A percentile compares a stretch with the other conserved stretches of the same genome.
These are phyloP conservation scores for Babesia sp. DNA, from an alignment of 169 alveolate species.

Conservation along the genomic window DNA sequence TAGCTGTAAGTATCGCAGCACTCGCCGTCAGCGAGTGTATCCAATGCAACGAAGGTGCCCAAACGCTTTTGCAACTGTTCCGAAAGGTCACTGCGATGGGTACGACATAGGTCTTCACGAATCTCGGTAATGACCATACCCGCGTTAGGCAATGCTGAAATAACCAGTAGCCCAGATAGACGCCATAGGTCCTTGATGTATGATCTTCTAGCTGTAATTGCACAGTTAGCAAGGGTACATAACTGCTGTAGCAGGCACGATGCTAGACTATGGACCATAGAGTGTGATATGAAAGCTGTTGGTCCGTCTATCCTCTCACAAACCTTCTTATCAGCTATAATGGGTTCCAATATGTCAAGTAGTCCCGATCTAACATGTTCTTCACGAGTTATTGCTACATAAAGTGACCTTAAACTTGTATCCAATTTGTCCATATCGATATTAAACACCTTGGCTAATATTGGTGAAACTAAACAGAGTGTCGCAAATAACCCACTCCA, in stretches of 20 bases:
- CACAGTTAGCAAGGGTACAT: background rate
- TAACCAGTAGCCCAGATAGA: slow-evolving; percentile 4
- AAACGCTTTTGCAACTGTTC: background rate
- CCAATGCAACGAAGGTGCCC: slow-evolving; percentile 8
- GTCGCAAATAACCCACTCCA: slow-evolving; percentile 28
- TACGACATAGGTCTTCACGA: background rate
- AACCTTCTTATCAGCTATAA: background rate
- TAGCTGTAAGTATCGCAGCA: background rate
- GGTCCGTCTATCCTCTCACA: background rate
- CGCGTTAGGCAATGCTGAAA: slow-evolving; percentile 3
- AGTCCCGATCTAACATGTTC: background rate
- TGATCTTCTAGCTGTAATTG: background rate
- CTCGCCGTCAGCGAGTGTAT: slow-evolving; percentile 29
- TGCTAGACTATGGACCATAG: background rate
- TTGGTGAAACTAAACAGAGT: slow-evolving; percentile 21
- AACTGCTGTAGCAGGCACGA: background rate
- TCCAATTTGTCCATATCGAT: background rate
- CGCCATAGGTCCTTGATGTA: slow-evolving; percentile 23
- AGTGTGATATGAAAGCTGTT: background rate
- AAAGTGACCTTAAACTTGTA: background rate
- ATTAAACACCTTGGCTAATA: background rate
- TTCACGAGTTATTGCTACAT: slow-evolving; percentile 16
- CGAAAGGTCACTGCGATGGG: background rate
- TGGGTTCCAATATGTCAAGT: background rate
- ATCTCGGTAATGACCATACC: slow-evolving; percentile 2